Base-by-base conservation (phyloP, 352 stramenopile species). In the Globisporangium uncinulatum region DNA sequence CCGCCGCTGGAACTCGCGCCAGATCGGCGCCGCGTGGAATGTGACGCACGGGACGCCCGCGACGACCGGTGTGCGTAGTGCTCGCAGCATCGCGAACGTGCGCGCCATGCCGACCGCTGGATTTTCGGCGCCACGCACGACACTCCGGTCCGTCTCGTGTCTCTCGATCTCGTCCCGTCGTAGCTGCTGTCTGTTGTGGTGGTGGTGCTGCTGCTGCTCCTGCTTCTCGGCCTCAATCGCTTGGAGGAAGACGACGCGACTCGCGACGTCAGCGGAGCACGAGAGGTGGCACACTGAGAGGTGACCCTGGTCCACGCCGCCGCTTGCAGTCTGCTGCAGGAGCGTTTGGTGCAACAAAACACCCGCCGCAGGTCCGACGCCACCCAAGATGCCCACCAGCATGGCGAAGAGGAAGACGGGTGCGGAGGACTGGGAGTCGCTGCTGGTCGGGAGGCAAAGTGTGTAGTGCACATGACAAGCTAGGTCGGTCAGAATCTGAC, bases 321-420 rank as follows among this genome's bases (percentile, higher is more conserved):
- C 43, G 59, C 67, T 84, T 17, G 69, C 62, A 1, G 74, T 84
- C 44, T 81, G 66, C 55, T 74, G 63, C 24, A 84, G 57, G 34
- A 84, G 74, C 29, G 64, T 69, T 55, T 84, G 74, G 56, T 84
- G 74, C n/a, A 84, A 53, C 53, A 84, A 51, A 14, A 84, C 68
- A 17, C 74, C 74, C 7, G 74, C 74, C 6, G 74, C 74, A 0
- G 74, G 74, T 2, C 74, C 74, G 10, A 75, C 66, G 48, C 74
- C 74, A n/a, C 74, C 74, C 39, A 66, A 62, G 54, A 84, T 79
- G 36, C 74, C 74, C 29, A 84, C 71, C 63, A 77, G 70, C 29
- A 37, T 56, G 15, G 1, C 20, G 42, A 6, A 37, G 21, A 11
- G 19, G 44, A 19, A 11, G 15, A 21, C 31, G 15, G 4, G 29